Evolutionary conservation across 768 basidiomycete genomes (phyloP).

Genomic region (Galerina marginata): DNA sequence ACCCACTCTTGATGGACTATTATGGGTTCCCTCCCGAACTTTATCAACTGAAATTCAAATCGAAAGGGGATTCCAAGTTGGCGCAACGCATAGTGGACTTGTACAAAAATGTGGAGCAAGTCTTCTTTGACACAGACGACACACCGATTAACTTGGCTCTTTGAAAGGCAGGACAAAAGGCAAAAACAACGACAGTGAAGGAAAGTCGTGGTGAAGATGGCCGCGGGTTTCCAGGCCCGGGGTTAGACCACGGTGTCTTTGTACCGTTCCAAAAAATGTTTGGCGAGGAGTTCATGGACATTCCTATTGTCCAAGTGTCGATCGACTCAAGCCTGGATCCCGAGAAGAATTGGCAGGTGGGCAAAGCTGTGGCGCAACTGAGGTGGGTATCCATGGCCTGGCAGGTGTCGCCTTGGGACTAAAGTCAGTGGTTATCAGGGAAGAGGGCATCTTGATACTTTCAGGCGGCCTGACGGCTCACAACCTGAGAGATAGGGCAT

Average conservation of each 20-base stretch:
- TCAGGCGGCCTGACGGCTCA: conserved; percentile 74
- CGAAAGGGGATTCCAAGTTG: conserved; percentile 62
- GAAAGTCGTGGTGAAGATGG: conserved; percentile 73
- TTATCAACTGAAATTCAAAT: conserved; percentile 72
- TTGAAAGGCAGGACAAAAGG: conserved; percentile 54
- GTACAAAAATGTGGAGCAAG: conserved; percentile 53
- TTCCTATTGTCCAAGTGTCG: conserved; percentile 76
- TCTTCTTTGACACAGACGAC: not conserved
- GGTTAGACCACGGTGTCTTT: conserved; percentile 82
- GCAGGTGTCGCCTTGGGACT: conserved; percentile 21
- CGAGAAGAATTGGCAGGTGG: conserved; percentile 66
- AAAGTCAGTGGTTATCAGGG: conserved; percentile 39
- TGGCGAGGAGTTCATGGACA: conserved; percentile 59
- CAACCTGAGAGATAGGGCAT: conserved; percentile 60
- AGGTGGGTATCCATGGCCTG: conserved; percentile 43
- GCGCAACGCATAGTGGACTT: conserved; percentile 64
- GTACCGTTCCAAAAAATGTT: conserved; percentile 84
- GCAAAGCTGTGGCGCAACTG: conserved; percentile 62
- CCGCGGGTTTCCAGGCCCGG: conserved; percentile 65
- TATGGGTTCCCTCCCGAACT: conserved; percentile 65
- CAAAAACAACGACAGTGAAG: conserved; percentile 50
- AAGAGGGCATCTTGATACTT: conserved; percentile 71
- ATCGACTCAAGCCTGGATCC: conserved; percentile 67
- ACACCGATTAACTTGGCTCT: conserved; percentile 1
- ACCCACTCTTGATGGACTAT: conserved; percentile 78